A percentile compares a stretch with the other conserved stretches of the same genome.
Conservation (phyloP, 768 basidiomycete species). For the Rhizopogon vinicolor region DNA sequence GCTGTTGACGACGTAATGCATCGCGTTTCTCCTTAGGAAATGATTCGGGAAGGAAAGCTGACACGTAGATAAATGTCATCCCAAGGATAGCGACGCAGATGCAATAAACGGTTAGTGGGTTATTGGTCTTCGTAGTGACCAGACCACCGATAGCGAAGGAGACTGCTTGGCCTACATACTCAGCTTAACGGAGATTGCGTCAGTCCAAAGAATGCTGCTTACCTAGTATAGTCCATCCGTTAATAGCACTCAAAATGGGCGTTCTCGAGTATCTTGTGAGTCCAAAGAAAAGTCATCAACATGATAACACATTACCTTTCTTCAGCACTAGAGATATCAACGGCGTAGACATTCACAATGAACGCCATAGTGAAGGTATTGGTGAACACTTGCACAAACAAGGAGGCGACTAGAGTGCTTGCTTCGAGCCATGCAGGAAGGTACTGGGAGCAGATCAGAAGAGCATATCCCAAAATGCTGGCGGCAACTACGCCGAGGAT, state of each 20-base stretch:
- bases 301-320: conserved; percentile 11
- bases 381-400: conserved; percentile 13
- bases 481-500: conserved; percentile 9
- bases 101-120: conserved; percentile 19
- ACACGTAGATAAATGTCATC: conserved; percentile 15
- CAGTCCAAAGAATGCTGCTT: not conserved
- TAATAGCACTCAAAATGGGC: conserved; percentile 17
- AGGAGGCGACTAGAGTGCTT: conserved; percentile 14
- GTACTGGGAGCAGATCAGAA: conserved; percentile 14
- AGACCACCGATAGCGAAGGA: conserved; percentile 26
- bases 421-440: conserved; percentile 9
- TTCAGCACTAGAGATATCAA: conserved; percentile 21
- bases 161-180: conserved; percentile 15
- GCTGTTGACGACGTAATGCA: conserved; percentile 6
- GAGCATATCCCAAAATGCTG: conserved; percentile 7
- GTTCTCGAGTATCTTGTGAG: conserved; percentile 18
- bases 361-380: conserved; percentile 8
- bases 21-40: conserved; percentile 21
- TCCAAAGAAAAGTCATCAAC: not conserved
- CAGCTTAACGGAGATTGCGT: not conserved
- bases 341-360: conserved; percentile 22
- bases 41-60: conserved; percentile 25
- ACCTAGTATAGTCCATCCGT: conserved; percentile 28
- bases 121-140: conserved; percentile 20
- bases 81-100: conserved; percentile 11